Percentiles rank a stretch among this genome's conserved stretches.
Conservation (phyloP, 2,329 filamentous ascomycete species). For the Trichoderma breve region DNA sequence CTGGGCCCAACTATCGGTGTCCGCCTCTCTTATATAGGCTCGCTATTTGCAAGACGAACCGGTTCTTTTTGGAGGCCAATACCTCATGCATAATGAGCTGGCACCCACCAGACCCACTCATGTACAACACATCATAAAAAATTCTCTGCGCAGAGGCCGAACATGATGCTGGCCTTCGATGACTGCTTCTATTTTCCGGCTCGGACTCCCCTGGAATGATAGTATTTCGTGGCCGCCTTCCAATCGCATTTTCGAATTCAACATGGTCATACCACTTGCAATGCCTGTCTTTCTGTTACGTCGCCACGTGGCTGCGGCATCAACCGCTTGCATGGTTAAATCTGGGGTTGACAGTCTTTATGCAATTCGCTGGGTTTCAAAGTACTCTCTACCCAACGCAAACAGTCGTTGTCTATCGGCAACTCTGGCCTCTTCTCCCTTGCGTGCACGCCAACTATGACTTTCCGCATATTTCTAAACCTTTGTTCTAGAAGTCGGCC, state of each 20-base stretch:
- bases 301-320: constrained; percentile 19
- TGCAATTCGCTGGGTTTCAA: constrained; percentile 14
- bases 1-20: not conserved
- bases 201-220: not conserved
- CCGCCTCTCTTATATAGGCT: constrained; percentile 19
- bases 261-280: constrained; percentile 14
- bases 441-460: not conserved
- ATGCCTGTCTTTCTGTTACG: constrained; percentile 16
- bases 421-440: not conserved
- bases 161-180: constrained; percentile 3
- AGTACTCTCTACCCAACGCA: not conserved
- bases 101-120: constrained; percentile 18
- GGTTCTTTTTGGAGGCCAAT: constrained; percentile 16
- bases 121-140: constrained; percentile 22
- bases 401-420: not conserved
- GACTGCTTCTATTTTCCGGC: constrained; percentile 10
- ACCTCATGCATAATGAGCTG: constrained; percentile 22
- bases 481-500: not conserved
- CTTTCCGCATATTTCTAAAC: not conserved
- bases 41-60: constrained; percentile 5
- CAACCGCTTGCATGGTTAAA: constrained; percentile 13
- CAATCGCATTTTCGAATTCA: constrained; percentile 10
- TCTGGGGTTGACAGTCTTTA: constrained; percentile 10
- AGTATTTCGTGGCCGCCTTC: not conserved
- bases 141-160: constrained; percentile 9